phyloP scores from a whole-genome alignment of 768 basidiomycete species.

The Lentinula lateritia region DNA sequence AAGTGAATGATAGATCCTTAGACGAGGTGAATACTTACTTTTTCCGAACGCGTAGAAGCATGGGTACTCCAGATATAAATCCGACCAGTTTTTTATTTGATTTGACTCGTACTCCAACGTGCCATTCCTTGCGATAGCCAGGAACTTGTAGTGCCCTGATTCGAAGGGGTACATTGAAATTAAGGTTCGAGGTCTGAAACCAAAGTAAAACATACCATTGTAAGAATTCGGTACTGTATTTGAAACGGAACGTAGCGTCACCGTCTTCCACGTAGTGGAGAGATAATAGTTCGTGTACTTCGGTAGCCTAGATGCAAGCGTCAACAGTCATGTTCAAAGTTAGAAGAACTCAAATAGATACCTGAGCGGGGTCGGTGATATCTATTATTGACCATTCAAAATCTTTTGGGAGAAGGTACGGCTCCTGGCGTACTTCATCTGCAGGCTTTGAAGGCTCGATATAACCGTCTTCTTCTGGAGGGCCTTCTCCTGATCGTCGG shows the following conservation, averaged over 20 bases:
- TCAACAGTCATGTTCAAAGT: slow-evolving; percentile 2
- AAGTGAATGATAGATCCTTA: too few species aligned
- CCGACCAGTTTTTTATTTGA: slow-evolving; percentile 92
- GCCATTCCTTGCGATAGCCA: slow-evolving; percentile 92
- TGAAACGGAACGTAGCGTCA: slow-evolving; percentile 93
- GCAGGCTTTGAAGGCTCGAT: slow-evolving; percentile 79
- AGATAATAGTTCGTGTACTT: slow-evolving; percentile 88
- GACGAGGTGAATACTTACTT: slow-evolving; percentile 46
- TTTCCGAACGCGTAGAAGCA: slow-evolving; percentile 77
- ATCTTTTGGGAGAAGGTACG: slow-evolving; percentile 84
- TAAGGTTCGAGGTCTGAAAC: background rate
- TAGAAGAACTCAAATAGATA: slow-evolving; percentile 19
- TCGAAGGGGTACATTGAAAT: background rate
- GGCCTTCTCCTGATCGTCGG: slow-evolving; percentile 46
- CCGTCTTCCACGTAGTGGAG: slow-evolving; percentile 96
- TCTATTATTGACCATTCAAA: slow-evolving; percentile 90
- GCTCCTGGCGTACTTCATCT: slow-evolving; percentile 81
- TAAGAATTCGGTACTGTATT: slow-evolving; percentile 92
- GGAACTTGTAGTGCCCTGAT: slow-evolving; percentile 90
- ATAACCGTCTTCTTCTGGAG: slow-evolving; percentile 71
- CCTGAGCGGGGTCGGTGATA: slow-evolving; percentile 71
- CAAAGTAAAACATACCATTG: slow-evolving; percentile 53
- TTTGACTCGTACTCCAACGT: slow-evolving; percentile 87
- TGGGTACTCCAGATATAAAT: slow-evolving; percentile 91
- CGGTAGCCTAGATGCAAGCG: slow-evolving; percentile 60